These are phyloP conservation scores for Hyaloperonospora arabidopsidis DNA, from an alignment of 352 stramenopile genomes.

Conservation along the genomic window DNA sequence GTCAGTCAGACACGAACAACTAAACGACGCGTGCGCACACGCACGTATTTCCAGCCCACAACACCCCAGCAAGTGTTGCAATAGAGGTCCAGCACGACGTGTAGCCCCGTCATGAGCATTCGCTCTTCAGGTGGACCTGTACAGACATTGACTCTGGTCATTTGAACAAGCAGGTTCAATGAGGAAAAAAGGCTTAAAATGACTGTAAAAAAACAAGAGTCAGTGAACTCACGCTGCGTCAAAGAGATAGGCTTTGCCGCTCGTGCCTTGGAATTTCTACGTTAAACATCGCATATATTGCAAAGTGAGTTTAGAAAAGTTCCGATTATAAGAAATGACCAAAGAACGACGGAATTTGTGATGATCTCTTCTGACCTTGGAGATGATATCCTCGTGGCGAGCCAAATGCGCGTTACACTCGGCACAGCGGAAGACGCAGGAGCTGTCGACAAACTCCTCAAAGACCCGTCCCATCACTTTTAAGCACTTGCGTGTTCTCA, in stretches of 20 bases:
- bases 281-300: background rate
- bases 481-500: too few species aligned
- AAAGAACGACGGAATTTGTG: slow-evolving; percentile 1
- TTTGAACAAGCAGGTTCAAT: too few species aligned
- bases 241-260: slow-evolving; percentile 90
- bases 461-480: slow-evolving; percentile 66
- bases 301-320: background rate
- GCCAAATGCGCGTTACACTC: slow-evolving; percentile 89
- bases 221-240: slow-evolving; percentile 56
- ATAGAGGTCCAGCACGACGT: slow-evolving; percentile 91
- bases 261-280: slow-evolving; percentile 72
- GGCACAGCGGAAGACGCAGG: slow-evolving; percentile 86
- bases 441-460: slow-evolving; percentile 87
- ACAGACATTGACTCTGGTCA: slow-evolving; percentile 76
- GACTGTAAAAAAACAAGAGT: background rate
- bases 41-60: slow-evolving; percentile 92
- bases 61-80: slow-evolving; percentile 88
- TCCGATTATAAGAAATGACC: background rate
- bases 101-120: slow-evolving; percentile 90
- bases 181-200: background rate
- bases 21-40: slow-evolving; percentile 2
- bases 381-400: slow-evolving; percentile 90
- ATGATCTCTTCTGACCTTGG: slow-evolving; percentile 56
- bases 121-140: slow-evolving; percentile 84
- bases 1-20: too few species aligned